phyloP scores from a whole-genome alignment of 2,329 filamentous ascomycete genomes.

The Aspergillus sp. region DNA sequence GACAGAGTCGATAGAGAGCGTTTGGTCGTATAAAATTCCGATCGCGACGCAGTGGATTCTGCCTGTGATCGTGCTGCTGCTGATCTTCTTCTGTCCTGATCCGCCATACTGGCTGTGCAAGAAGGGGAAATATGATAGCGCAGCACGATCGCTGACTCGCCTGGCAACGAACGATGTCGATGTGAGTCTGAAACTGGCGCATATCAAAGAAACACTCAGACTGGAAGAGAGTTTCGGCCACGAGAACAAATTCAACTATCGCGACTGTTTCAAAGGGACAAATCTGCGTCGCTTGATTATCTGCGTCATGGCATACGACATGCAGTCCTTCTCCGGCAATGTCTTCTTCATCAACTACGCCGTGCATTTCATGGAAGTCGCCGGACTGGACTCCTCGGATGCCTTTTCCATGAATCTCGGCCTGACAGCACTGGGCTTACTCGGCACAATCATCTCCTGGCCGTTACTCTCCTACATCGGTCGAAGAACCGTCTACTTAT shows the following conservation, averaged over 20 bases:
- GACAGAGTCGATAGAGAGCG: constrained; percentile 9
- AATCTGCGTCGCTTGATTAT: constrained; percentile 24
- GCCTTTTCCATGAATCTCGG: constrained; percentile 34
- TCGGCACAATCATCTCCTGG: constrained; percentile 41
- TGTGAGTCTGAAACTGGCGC: constrained; percentile 16
- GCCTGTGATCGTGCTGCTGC: constrained; percentile 15
- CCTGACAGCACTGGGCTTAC: constrained; percentile 37
- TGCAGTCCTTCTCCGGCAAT: constrained; percentile 24
- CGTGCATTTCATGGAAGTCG: constrained; percentile 30
- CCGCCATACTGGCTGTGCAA: constrained; percentile 22
- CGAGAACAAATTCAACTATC: constrained; percentile 6
- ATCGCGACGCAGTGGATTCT: constrained; percentile 21
- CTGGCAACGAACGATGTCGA: constrained; percentile 14
- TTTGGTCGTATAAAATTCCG: constrained; percentile 19
- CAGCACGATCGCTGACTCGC: constrained; percentile 10
- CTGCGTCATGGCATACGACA: constrained; percentile 22
- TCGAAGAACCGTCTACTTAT: constrained; percentile 36
- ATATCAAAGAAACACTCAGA: constrained; percentile 23
- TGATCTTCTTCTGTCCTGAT: constrained; percentile 18
- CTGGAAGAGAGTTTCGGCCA: constrained; percentile 16
- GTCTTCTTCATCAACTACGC: constrained; percentile 26
- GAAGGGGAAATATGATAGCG: constrained; percentile 15
- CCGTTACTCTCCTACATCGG: constrained; percentile 33
- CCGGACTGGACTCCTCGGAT: constrained; percentile 18
- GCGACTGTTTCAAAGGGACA: constrained; percentile 22